Conservation (phyloP, 805 yeast species). For the Yarrowia divulgata region DNA sequence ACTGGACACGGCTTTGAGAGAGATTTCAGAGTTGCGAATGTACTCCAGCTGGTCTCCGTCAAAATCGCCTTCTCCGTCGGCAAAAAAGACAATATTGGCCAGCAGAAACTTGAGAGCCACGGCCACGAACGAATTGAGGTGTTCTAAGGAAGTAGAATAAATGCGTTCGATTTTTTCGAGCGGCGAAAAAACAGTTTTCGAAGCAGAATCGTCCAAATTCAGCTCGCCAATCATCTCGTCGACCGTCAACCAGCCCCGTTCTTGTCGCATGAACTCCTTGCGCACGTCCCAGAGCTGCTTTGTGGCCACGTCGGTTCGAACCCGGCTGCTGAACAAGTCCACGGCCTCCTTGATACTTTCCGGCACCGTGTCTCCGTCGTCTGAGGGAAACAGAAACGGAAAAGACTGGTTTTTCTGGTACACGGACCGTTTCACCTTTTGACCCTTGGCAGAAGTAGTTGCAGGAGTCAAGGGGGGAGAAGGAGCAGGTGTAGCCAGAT, state of each 20-base stretch:
- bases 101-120: constrained; percentile 71
- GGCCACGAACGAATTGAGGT: constrained; percentile 67
- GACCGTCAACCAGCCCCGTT: constrained; percentile 62
- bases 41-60: constrained; percentile 52
- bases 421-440: constrained; percentile 49
- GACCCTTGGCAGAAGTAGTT: constrained; percentile 46
- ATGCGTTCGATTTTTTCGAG: constrained; percentile 66
- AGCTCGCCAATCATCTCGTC: constrained; percentile 8
- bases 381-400: constrained; percentile 70
- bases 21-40: constrained; percentile 65
- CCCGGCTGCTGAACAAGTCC: constrained; percentile 65
- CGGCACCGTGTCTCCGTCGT: constrained; percentile 60
- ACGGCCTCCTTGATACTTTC: constrained; percentile 82
- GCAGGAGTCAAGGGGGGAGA: constrained; percentile 73
- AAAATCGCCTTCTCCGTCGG: constrained; percentile 37
- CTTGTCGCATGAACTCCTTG: constrained; percentile 73
- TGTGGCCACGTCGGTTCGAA: constrained; percentile 70
- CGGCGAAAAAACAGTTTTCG: constrained; percentile 46
- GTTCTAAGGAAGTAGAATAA: constrained; percentile 61
- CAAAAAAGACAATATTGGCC: constrained; percentile 52
- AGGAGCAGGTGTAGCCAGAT: constrained; percentile 87
- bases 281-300: constrained; percentile 77
- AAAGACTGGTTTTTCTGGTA: constrained; percentile 71
- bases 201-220: constrained; percentile 1
- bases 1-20: constrained; percentile 65